Base-by-base conservation (phyloP, 148 eudicot genomes). In the Fagopyrum homotropicum region DNA sequence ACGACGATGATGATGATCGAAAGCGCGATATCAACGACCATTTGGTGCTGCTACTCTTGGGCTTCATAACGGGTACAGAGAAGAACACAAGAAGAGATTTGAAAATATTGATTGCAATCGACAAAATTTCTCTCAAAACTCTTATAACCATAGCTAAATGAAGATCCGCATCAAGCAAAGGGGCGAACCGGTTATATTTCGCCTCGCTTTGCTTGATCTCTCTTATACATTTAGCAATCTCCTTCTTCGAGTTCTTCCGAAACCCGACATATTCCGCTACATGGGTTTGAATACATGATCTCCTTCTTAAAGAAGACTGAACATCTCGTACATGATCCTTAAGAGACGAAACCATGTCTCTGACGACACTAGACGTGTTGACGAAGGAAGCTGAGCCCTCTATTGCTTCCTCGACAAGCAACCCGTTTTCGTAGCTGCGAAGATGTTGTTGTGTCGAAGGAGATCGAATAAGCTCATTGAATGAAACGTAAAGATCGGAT, bases 261-360 rank as follows among this genome's bases (percentile, higher is more conserved):
- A 86, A 85, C 75, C 50, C 45, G 43, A 57, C 10, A 70, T 84
- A 86, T 4, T 81, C 47, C 15, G 2, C 72, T 0, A 85, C 52
- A 19, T 79, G 80, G 16, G 35, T 52, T 40, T 80, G 83, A 22
- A 75, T 40, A 77, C 83, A 47, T 0, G 73, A 73, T 46, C 77
- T 88, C 64, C 93, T 77, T 4, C 90, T 84, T 3, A 84, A 61
- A 0, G 79, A 80, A 0, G 90, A 88, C 60, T 84, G 90, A 43
- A 91, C 84, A 45, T 76, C 78, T n/a, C 80, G 80, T 8, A 80
- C 84, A 17, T 82, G 83, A 71, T 86, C 86, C 73, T 75, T 85
- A 43, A 86, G 79, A 63, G 60, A 57, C 22, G 48, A 9, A 9
- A 82, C 63, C 3, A 86, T 59, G 73, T 89, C 89, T 22, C 81